Percentiles rank a stretch among this genome's conserved stretches.
These are phyloP conservation scores for Coemansia sp. DNA, from an alignment of 192 early-diverging fungal species.

Conservation along the genomic window DNA sequence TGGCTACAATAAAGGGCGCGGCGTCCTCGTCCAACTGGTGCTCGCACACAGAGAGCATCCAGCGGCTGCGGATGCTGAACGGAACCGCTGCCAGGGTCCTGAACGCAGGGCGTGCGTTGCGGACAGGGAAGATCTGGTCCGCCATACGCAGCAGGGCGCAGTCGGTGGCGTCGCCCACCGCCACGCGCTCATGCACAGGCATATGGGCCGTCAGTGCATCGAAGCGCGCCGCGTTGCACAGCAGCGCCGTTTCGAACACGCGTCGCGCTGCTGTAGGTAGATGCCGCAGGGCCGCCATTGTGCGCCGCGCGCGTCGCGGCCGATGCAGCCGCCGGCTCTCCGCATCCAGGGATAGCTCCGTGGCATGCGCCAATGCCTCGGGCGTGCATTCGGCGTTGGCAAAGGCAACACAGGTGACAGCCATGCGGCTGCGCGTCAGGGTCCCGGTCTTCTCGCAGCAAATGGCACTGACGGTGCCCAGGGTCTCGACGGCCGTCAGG, in stretches of 20 bases:
- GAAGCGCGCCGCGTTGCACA: conserved; percentile 73
- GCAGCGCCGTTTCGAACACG: conserved; percentile 47
- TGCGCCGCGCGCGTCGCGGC: neutral
- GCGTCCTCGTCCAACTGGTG: conserved; percentile 12
- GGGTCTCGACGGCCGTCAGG: conserved; percentile 84
- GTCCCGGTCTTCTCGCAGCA: conserved; percentile 94
- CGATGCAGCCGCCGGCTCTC: neutral
- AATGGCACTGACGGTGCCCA: conserved; percentile 75
- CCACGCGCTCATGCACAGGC: conserved; percentile 59
- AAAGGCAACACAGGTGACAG: conserved; percentile 34
- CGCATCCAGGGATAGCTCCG: too few relatives aligned
- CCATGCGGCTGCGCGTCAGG: conserved; percentile 79
- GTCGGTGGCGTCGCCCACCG: conserved; percentile 87
- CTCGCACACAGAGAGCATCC: conserved; percentile 55
- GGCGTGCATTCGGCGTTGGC: conserved; percentile 6
- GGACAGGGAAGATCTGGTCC: conserved; percentile 18
- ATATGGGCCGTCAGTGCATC: conserved; percentile 49
- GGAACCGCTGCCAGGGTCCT: conserved; percentile 57
- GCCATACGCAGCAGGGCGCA: conserved; percentile 75
- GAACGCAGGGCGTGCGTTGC: conserved; percentile 9
- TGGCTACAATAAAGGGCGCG: conserved; percentile 59
- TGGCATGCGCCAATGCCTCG: neutral
- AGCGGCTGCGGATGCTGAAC: conserved; percentile 76
- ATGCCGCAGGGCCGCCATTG: neutral
- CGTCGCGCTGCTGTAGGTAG: conserved; percentile 21